phyloP scores from a whole-genome alignment of 2,329 filamentous ascomycete genomes.

The Hansfordia pulvinata region DNA sequence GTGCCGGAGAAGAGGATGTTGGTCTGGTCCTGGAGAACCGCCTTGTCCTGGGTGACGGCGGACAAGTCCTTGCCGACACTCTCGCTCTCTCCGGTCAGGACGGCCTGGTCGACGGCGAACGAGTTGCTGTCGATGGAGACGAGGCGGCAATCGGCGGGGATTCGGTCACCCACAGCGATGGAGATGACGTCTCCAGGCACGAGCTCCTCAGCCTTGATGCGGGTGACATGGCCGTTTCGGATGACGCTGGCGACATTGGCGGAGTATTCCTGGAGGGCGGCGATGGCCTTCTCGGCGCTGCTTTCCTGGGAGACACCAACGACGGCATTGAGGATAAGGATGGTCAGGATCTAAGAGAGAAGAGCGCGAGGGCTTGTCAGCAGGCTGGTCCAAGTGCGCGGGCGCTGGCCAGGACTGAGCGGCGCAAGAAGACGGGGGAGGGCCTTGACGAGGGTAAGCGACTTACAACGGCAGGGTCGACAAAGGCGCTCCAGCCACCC shows the following conservation, averaged over 20 bases:
- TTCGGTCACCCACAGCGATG: constrained; percentile 78
- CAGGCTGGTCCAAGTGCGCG: constrained; percentile 5
- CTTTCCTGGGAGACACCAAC: constrained; percentile 98
- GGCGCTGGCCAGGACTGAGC: too few relatives aligned
- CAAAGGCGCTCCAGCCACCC: constrained; percentile 92
- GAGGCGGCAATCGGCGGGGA: constrained; percentile 88
- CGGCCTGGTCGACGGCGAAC: constrained; percentile 92
- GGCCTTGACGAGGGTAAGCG: constrained; percentile 1
- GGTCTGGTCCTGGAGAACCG: constrained; percentile 92
- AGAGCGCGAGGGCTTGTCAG: constrained; percentile 7
- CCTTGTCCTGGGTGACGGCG: constrained; percentile 53
- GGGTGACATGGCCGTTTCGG: constrained; percentile 66
- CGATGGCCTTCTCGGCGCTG: constrained; percentile 96
- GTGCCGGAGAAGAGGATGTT: constrained; percentile 99
- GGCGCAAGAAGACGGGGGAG: neutral
- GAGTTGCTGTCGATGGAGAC: constrained; percentile 91
- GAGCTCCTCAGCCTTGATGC: constrained; percentile 90
- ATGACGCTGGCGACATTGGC: constrained; percentile 94
- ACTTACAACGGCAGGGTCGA: constrained; percentile 87
- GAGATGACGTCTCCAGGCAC: constrained; percentile 89
- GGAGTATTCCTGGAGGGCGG: constrained; percentile 95
- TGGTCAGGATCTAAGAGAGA: constrained; percentile 71
- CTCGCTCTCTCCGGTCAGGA: constrained; percentile 94
- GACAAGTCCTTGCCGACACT: constrained; percentile 77
- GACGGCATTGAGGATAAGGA: constrained; percentile 89